phyloP scores from a whole-genome alignment of 305 asterid genomes.

The Rubia tinctorum region DNA sequence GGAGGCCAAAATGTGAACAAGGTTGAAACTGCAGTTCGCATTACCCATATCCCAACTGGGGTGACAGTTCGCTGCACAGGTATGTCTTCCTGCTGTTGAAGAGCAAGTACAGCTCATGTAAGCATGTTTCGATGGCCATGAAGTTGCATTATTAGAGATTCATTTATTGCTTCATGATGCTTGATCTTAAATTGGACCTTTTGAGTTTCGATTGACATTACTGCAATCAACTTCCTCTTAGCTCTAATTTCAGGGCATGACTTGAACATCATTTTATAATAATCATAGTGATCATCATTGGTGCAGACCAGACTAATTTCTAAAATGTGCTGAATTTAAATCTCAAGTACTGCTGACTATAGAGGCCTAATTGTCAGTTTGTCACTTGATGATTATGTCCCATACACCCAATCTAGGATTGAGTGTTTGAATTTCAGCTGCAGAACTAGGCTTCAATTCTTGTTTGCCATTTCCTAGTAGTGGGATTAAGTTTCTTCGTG shows the following conservation, averaged over 20 bases:
- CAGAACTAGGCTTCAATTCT: not conserved
- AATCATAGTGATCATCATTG: not conserved
- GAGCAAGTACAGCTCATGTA: not conserved
- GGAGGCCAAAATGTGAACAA: conserved; percentile 49
- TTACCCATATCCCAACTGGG: conserved; percentile 94
- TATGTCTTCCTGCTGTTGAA: conserved; percentile 18
- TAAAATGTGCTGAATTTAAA: not conserved
- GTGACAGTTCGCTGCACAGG: conserved; percentile 92
- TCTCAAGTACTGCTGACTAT: not conserved
- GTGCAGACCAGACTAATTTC: not conserved
- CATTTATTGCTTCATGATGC: not conserved
- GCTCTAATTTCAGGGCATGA: not conserved
- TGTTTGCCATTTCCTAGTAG: not conserved
- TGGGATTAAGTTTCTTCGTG: not conserved
- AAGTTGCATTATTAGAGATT: not conserved
- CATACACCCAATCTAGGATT: not conserved
- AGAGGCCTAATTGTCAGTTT: not conserved
- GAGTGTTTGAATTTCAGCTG: not conserved
- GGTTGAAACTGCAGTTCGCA: conserved; percentile 31
- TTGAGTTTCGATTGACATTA: not conserved
- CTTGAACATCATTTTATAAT: not conserved
- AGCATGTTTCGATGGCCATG: not conserved
- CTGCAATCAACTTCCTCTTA: not conserved
- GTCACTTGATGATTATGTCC: not conserved
- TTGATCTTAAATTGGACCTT: not conserved